These are phyloP conservation scores for Talaromyces marneffei DNA, from an alignment of 2,329 filamentous ascomycete genomes.

Conservation along the genomic window DNA sequence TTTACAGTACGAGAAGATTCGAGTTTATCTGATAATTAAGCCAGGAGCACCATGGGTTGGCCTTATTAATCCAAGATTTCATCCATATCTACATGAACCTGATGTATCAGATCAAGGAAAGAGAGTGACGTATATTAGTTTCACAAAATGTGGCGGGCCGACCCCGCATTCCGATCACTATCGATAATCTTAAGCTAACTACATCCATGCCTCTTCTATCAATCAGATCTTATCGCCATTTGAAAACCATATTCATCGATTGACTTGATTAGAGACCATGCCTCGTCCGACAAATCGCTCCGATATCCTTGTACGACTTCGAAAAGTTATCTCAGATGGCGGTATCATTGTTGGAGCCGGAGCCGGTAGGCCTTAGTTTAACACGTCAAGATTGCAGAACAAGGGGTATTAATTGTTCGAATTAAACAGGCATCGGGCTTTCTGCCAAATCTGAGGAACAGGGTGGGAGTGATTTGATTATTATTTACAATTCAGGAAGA, in stretches of 20 bases:
- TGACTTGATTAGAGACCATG: constrained; percentile 22
- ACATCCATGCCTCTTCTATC: not conserved
- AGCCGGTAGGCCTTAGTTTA: constrained; percentile 41
- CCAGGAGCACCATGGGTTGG: too few relatives aligned
- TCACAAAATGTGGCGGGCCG: not conserved
- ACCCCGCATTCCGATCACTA: not conserved
- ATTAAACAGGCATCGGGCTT: constrained; percentile 55
- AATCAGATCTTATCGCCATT: not conserved
- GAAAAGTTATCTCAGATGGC: constrained; percentile 49
- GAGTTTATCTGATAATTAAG: not conserved
- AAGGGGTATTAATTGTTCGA: not conserved
- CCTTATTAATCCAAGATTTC: too few relatives aligned
- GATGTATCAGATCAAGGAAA: too few relatives aligned
- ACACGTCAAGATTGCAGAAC: not conserved
- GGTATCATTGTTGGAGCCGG: constrained; percentile 63
- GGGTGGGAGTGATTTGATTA: constrained; percentile 63
- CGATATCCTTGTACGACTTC: constrained; percentile 52
- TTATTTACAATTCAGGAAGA: constrained; percentile 66
- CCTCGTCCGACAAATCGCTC: constrained; percentile 52
- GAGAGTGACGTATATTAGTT: not conserved
- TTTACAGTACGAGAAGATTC: not conserved
- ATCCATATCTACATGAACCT: too few relatives aligned
- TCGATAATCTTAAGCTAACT: constrained; percentile 8
- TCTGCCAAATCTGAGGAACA: constrained; percentile 66
- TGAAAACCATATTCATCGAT: not conserved